phyloP scores from a whole-genome alignment of 345 rosid genomes.

The Eucalyptus cladocalyx region DNA sequence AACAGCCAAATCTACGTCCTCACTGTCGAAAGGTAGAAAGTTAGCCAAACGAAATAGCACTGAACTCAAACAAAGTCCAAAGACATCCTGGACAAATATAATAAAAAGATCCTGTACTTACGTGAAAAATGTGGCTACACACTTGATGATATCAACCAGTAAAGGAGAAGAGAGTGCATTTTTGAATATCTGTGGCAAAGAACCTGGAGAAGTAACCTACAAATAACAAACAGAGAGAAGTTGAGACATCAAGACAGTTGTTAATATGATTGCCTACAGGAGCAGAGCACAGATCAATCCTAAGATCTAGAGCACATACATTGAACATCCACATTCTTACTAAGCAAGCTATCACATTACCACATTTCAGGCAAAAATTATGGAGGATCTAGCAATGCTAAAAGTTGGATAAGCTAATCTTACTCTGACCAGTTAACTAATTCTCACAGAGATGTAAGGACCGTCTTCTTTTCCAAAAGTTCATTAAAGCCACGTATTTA shows the following conservation, averaged over 20 bases:
- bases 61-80: neutral
- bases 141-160: slow-evolving; percentile 59
- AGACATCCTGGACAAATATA: neutral
- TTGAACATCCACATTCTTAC: neutral
- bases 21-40: slow-evolving; percentile 25
- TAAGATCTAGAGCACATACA: neutral
- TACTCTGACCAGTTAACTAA: neutral
- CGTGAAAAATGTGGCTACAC: slow-evolving; percentile 58
- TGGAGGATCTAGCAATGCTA: neutral
- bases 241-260: neutral
- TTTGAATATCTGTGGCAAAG: slow-evolving; percentile 73
- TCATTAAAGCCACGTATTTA: neutral
- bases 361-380: neutral
- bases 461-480: neutral
- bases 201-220: slow-evolving; percentile 63
- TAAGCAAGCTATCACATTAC: neutral
- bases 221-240: neutral
- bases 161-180: slow-evolving; percentile 62
- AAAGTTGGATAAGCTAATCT: neutral
- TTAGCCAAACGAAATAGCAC: neutral
- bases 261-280: neutral
- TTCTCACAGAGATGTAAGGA: neutral
- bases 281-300: neutral
- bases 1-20: slow-evolving; percentile 60
- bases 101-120: slow-evolving; percentile 12